Evolutionary conservation across 352 stramenopile species (phyloP).

Genomic region (Phytopythium vexans): DNA sequence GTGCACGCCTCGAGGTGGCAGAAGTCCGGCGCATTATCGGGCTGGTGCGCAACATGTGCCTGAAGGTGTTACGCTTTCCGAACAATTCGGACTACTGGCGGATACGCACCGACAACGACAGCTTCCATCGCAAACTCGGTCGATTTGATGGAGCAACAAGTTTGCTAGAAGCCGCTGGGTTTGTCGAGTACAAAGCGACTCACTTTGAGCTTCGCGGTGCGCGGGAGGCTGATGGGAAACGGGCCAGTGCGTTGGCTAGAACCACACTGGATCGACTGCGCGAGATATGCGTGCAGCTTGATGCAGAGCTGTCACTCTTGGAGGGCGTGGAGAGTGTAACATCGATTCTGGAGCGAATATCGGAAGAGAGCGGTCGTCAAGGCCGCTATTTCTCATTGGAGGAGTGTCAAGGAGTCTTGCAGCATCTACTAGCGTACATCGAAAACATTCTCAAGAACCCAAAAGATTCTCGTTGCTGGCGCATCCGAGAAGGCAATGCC

Average conservation of each 20-base stretch:
- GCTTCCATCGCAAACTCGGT: slow-evolving; percentile 62
- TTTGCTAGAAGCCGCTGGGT: slow-evolving; percentile 53
- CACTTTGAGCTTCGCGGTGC: slow-evolving; percentile 56
- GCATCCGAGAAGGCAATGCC: slow-evolving; percentile 57
- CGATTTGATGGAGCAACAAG: slow-evolving; percentile 56
- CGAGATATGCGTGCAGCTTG: slow-evolving; percentile 50
- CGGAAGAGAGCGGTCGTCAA: slow-evolving; percentile 18
- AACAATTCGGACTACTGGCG: slow-evolving; percentile 76
- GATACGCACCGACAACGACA: slow-evolving; percentile 44
- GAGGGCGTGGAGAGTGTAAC: slow-evolving; percentile 65
- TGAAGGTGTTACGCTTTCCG: slow-evolving; percentile 68
- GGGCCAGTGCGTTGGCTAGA: slow-evolving; percentile 39
- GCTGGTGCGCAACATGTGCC: slow-evolving; percentile 46
- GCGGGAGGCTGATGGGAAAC: slow-evolving; percentile 35
- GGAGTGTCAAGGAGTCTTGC: slow-evolving; percentile 39
- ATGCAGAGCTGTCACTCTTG: slow-evolving; percentile 50
- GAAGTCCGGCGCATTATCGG: slow-evolving; percentile 55
- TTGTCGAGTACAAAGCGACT: slow-evolving; percentile 47
- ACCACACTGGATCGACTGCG: slow-evolving; percentile 31
- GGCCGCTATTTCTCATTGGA: slow-evolving; percentile 32
- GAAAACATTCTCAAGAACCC: slow-evolving; percentile 69
- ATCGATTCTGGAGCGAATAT: slow-evolving; percentile 49
- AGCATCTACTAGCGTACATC: slow-evolving; percentile 34
- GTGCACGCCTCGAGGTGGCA: slow-evolving; percentile 38
- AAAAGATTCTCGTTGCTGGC: slow-evolving; percentile 64